Base-by-base conservation (phyloP, 2,329 filamentous ascomycete genomes). In the Hymenotorrendiella dingleyae region DNA sequence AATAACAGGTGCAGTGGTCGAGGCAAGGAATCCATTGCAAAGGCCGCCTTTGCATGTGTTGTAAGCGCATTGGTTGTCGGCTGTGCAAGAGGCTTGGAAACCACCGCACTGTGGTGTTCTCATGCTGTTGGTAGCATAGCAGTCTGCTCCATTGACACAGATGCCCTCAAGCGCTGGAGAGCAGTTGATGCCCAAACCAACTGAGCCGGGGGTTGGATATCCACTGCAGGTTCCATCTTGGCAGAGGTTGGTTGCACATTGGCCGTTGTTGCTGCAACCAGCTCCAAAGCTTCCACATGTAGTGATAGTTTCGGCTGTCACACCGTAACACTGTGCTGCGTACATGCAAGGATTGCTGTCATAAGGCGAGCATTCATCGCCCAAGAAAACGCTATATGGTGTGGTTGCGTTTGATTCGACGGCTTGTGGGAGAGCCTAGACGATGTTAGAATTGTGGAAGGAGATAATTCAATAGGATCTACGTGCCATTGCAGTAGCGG, bases 21-120 rank as follows among this genome's bases (percentile, higher is more conserved):
- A n/a, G n/a, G n/a, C n/a, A n/a, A 42, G 28, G 27, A 43, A 39
- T 3, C 49, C 49, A 20, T 37, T 45, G 40, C 49, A 52, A 1
- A 45, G 6, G 11, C 49, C 49, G 2, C 38, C 14, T 4, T 38
- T 17, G 21, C 50, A 53, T 6, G 45, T 53, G 22, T 53, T 53
- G 33, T 34, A 39, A 6, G 50, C 50, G 35, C 50, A 53, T 20
- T 53, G 48, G 4, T 26, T 30, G 19, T 48, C 42, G 7, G 17
- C 24, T 2, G 29, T 30, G 33, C 50, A 53, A 16, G 4, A 20
- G 2, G 45, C 41, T 36, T 45, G 41, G 40, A 47, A 47, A n/a
- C 40, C 45, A 2, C 50, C 50, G 38, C 50, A 53, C 11, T 24
- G 21, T 4, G 45, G 37, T 7, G 45, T 45, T 6, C 36, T 27